Evolutionary conservation across 306 rosid genomes (phyloP).

Genomic region (Rubus parviflorus): DNA sequence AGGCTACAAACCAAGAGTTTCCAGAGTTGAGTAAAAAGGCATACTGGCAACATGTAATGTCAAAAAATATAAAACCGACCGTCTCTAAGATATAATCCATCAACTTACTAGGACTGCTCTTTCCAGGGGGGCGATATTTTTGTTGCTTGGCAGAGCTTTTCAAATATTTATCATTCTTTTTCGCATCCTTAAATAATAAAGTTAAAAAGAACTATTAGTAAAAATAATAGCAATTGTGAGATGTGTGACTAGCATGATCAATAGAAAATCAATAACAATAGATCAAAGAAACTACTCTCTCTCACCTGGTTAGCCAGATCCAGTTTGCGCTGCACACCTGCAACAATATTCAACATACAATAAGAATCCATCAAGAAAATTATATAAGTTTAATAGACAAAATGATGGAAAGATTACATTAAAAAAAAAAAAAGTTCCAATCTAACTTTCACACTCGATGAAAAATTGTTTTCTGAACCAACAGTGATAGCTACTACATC

Average conservation of each 20-base stretch:
- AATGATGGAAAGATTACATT: not conserved
- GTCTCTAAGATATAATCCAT: not conserved
- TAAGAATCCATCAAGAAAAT: slow-evolving; percentile 18
- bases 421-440: not conserved
- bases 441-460: not conserved
- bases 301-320: slow-evolving; percentile 75
- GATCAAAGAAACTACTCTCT: not conserved
- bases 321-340: slow-evolving; percentile 96
- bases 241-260: not conserved
- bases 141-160: slow-evolving; percentile 54
- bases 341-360: slow-evolving; percentile 15
- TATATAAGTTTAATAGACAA: not conserved
- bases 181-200: slow-evolving; percentile 41
- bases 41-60: too few relatives aligned
- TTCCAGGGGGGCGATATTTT: slow-evolving; percentile 71
- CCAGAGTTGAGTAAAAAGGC: not conserved
- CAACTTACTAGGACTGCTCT: slow-evolving; percentile 67
- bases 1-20: slow-evolving; percentile 41
- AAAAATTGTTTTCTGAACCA: not conserved
- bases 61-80: not conserved
- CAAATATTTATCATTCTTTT: slow-evolving; percentile 51
- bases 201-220: not conserved
- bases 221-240: not conserved
- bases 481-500: not conserved
- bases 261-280: not conserved